These are phyloP conservation scores for Posidonia australis DNA, from an alignment of 106 monocot genomes.

Conservation along the genomic window DNA sequence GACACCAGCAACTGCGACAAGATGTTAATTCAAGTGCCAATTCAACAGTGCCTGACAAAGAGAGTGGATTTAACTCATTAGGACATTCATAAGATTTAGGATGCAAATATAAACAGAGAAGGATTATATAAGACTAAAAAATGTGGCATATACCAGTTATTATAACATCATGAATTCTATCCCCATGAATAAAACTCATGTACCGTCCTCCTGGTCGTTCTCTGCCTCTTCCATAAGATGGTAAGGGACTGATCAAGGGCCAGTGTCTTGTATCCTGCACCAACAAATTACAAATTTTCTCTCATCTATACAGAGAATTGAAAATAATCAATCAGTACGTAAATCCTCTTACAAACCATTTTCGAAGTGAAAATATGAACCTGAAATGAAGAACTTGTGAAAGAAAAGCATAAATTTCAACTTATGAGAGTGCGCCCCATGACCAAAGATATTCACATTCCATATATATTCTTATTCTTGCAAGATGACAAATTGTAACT, in stretches of 20 bases:
- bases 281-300: background rate
- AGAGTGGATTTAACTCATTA: no score
- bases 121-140: background rate
- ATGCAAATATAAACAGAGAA: no score
- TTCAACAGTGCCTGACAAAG: no score
- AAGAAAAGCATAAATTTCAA: no score
- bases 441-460: no score
- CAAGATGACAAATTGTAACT: no score
- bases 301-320: background rate
- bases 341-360: background rate
- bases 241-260: constrained; percentile 20
- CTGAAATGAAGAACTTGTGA: no score
- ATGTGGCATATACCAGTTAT: constrained; percentile 14
- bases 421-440: no score
- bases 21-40: no score
- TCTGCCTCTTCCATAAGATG: constrained; percentile 25
- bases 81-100: no score
- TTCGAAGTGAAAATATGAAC: background rate
- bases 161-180: constrained; percentile 15
- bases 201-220: constrained; percentile 25
- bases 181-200: constrained; percentile 18
- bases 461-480: no score
- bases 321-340: background rate
- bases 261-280: constrained; percentile 16
- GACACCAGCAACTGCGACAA: no score